These are phyloP conservation scores for Lactarius deliciosus DNA, from an alignment of 768 basidiomycete genomes.

Conservation along the genomic window DNA sequence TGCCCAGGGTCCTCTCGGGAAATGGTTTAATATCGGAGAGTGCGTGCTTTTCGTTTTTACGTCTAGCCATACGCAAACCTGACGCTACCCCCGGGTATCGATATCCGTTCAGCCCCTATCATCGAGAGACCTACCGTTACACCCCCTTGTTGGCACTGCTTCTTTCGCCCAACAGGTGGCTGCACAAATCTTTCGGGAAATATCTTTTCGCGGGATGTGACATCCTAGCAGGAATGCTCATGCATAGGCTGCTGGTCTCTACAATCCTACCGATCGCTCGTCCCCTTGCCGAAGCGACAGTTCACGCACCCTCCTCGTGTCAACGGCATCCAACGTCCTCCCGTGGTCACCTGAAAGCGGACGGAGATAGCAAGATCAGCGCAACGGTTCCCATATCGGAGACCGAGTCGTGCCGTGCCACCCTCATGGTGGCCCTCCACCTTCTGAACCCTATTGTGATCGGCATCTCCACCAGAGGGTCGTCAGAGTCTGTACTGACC, in stretches of 20 bases:
- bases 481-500: conserved; percentile 86
- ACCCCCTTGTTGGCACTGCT: conserved; percentile 88
- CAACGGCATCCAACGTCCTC: not conserved
- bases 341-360: conserved; percentile 7
- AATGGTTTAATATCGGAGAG: conserved; percentile 62
- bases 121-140: conserved; percentile 91
- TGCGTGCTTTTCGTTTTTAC: conserved; percentile 44
- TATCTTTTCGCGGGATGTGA: conserved; percentile 84
- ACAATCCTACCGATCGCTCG: conserved; percentile 43
- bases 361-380: not conserved
- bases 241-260: conserved; percentile 59
- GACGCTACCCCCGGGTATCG: conserved; percentile 12
- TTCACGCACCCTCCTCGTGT: conserved; percentile 4
- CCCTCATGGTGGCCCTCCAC: conserved; percentile 66
- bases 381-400: conserved; percentile 14
- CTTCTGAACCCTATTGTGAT: conserved; percentile 93
- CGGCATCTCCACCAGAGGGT: conserved; percentile 95
- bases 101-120: conserved; percentile 68
- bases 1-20: conserved; percentile 61
- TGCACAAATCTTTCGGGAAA: conserved; percentile 90
- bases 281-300: not conserved
- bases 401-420: conserved; percentile 38
- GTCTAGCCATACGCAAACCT: conserved; percentile 2
- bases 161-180: conserved; percentile 73
- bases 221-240: conserved; percentile 71